Base-by-base conservation (phyloP, 345 rosid genomes). In the Triadica sebifera region DNA sequence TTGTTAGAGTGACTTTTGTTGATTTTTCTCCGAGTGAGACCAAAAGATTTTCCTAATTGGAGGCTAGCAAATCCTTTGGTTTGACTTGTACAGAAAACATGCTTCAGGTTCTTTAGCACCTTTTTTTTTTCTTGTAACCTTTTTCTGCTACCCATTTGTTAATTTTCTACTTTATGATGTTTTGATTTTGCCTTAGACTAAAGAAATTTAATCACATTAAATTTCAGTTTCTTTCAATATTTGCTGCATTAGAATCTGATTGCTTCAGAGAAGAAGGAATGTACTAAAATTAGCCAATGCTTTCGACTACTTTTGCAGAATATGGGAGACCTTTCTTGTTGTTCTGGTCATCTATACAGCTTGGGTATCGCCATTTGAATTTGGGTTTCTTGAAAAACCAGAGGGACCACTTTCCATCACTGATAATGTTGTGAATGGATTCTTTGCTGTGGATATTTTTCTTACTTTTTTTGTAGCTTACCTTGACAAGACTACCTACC, bases 331-430 rank as follows among this genome's bases (percentile, higher is more conserved):
- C 6, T 87, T 74, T 78, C 90, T 95, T 20, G 88, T 91, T 67
- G 59, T 89, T 80, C 87, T 95, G 50, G 98, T 91, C 47, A 67
- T 86, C 49, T 95, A 95, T 65, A 91, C 97, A 1, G 96, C 97
- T 69, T 95, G 99, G 99, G 97, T 81, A 17, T 93, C 97, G 0
- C 99, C 99, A 3, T 95, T 93, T 39, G 97, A 95, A 75, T 90
- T 93, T 64, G 98, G 97, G 37, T 93, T 95, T 83, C 80, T 95
- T 53, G 75, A 58, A 25, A 85, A 84, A 81, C 89, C 92, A 16
- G 76, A 72, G 2, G 72, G 77, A 70, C 85, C 85, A 19, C 90
- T 95, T 50, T 79, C 98, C 24, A 78, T 91, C n/a, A 64, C 75
- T 12, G 98, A 95, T 57, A 90, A 95, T 72, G 72, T 93, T 68